phyloP scores from a whole-genome alignment of 2,329 filamentous ascomycete genomes.

The Colletotrichum cereale region DNA sequence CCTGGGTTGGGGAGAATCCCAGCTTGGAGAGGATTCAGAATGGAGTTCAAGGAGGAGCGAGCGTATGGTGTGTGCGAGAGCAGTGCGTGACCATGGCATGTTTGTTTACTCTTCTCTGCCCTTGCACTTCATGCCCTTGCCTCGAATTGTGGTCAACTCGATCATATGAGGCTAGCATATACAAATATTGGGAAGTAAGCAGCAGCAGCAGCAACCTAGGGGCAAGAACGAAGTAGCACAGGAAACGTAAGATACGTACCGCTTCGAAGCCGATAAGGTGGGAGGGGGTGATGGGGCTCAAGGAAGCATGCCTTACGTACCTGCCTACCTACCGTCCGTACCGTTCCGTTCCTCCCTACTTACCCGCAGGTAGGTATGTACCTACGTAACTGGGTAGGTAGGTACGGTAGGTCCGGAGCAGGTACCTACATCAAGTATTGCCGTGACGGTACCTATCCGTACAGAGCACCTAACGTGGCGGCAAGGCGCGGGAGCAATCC shows the following conservation, averaged over 20 bases:
- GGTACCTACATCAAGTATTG: too few relatives aligned
- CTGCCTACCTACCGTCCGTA: too few relatives aligned
- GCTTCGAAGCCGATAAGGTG: neutral
- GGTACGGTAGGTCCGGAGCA: too few relatives aligned
- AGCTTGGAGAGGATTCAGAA: neutral
- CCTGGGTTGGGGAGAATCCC: neutral
- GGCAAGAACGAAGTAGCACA: neutral
- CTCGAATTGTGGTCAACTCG: neutral
- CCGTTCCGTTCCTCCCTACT: too few relatives aligned
- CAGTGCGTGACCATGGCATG: neutral
- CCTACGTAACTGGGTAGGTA: neutral
- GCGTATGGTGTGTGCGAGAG: neutral
- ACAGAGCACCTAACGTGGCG: too few relatives aligned
- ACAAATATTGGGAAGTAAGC: neutral
- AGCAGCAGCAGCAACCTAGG: neutral
- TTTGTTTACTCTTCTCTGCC: neutral
- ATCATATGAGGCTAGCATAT: constrained; percentile 1
- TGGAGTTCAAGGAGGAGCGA: neutral
- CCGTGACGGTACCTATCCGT: too few relatives aligned
- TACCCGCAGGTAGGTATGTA: too few relatives aligned
- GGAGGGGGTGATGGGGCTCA: neutral
- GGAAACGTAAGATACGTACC: neutral
- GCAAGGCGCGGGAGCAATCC: neutral
- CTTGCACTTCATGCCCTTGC: neutral
- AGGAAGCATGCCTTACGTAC: neutral